A percentile compares a stretch with the other conserved stretches of the same genome.
Evolutionary conservation across 2,329 filamentous ascomycete species (phyloP).

Genomic region (Pestalotiopsis sp.): DNA sequence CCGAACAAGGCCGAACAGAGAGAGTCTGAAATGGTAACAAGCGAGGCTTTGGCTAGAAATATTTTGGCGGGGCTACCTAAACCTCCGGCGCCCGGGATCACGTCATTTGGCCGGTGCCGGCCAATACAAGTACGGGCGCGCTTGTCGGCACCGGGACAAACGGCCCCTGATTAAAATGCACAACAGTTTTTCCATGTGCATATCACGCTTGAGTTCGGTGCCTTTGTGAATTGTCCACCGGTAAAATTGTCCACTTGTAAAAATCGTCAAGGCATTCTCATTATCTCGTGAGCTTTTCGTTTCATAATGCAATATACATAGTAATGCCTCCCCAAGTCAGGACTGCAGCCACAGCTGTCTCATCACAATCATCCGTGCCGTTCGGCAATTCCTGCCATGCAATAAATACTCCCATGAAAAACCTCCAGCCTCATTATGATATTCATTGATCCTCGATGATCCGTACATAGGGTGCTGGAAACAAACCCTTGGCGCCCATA

Average conservation of each 20-base stretch:
- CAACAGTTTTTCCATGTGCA: background rate
- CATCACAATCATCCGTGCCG: background rate
- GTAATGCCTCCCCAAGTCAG: background rate
- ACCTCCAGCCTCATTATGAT: too few relatives aligned
- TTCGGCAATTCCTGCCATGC: background rate
- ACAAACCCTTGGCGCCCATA: slow-evolving; percentile 77
- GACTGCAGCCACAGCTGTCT: background rate
- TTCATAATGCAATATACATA: background rate
- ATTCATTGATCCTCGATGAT: slow-evolving; percentile 34
- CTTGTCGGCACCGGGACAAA: background rate
- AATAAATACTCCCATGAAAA: background rate
- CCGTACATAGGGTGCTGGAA: slow-evolving; percentile 77
- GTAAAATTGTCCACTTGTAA: background rate
- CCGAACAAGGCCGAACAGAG: background rate
- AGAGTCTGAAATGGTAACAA: background rate
- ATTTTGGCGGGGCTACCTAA: slow-evolving; percentile 3
- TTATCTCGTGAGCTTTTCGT: background rate
- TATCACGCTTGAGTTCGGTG: too few relatives aligned
- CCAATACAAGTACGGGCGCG: background rate
- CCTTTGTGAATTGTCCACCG: too few relatives aligned
- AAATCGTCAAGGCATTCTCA: background rate
- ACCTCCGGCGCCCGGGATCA: slow-evolving; percentile 6
- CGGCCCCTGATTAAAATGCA: background rate
- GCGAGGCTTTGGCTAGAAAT: slow-evolving; percentile 3
- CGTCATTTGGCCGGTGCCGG: slow-evolving; percentile 10